Evolutionary conservation across 306 rosid genomes (phyloP).

Genomic region (Cajanus cajan): DNA sequence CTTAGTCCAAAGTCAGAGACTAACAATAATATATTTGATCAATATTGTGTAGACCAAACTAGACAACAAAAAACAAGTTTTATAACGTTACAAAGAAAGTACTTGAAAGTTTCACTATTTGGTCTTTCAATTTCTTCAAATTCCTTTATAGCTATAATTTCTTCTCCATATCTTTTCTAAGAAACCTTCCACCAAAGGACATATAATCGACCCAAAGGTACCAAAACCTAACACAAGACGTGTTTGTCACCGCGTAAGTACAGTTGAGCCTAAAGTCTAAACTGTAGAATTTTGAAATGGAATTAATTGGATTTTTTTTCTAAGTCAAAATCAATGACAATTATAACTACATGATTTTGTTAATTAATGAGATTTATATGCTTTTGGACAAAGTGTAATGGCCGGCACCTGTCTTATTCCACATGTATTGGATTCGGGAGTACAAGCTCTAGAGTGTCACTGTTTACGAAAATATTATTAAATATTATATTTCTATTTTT

Average conservation of each 20-base stretch:
- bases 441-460: background rate
- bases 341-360: background rate
- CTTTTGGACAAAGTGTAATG: background rate
- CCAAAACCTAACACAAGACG: background rate
- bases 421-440: background rate
- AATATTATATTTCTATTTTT: no score
- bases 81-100: slow-evolving; percentile 24
- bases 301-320: background rate
- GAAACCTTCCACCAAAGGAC: background rate
- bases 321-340: background rate
- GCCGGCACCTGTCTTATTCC: slow-evolving; percentile 20
- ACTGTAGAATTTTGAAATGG: background rate
- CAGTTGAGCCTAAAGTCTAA: background rate
- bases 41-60: background rate
- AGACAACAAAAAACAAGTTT: background rate
- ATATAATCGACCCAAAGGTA: background rate
- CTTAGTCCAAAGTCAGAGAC: background rate
- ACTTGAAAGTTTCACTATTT: background rate
- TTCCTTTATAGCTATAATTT: no score
- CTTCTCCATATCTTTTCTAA: background rate
- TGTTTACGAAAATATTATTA: no score
- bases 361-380: background rate
- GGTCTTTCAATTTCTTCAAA: background rate
- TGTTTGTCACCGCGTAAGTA: slow-evolving; percentile 22
- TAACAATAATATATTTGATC: background rate